Evolutionary conservation across 345 rosid genomes (phyloP), one percentile per base, ranked within the genome.

Genomic region (Boechera divaricarpa): DNA sequence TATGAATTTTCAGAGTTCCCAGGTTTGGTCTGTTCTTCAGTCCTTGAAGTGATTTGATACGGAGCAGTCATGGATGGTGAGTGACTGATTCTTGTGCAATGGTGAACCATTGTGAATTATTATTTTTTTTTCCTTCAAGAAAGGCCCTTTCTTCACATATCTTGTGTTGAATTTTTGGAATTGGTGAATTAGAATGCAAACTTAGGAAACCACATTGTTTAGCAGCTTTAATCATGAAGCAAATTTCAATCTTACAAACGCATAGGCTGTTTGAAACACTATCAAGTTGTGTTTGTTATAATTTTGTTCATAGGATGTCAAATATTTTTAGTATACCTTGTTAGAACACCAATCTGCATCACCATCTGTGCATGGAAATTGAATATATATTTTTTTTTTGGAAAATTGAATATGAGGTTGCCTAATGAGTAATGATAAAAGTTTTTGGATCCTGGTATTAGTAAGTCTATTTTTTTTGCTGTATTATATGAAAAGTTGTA

Each of bases 11-110:
- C 73, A 79, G 76, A 68, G 11, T 57, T 35, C 12, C 2, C 3
- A 18, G 33, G 48, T 65, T 72, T 63, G 35, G 18, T 59, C n/a
- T 36, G 9, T 55, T 63, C 35, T 10, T 63, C 44, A 47, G 49
- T 45, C 4, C 11, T 24, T 63, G 60, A 47, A 21, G 10, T 74
- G 26, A 4, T 47, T 62, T 70, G 68, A 75, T 18, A 55, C 72
- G 7, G n/a, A 63, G 79, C 57, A 69, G 51, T 12, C 75, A 79
- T 79, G 82, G 82, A 79, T 57, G 82, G 82, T 79, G 29, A 62
- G 76, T 74, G 15, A 63, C 18, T 58, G 54, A 59, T 72, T 64
- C 31, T 36, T 77, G 56, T 7, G 45, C 16, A 63, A 7, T 21
- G 32, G 49, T 42, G 49, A 52, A 10, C n/a, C 33, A 0, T 58